Evolutionary conservation across 176 grass and related monocot genomes (phyloP), one percentile per base, ranked within the genome.

Genomic region (Lolium perenne): DNA sequence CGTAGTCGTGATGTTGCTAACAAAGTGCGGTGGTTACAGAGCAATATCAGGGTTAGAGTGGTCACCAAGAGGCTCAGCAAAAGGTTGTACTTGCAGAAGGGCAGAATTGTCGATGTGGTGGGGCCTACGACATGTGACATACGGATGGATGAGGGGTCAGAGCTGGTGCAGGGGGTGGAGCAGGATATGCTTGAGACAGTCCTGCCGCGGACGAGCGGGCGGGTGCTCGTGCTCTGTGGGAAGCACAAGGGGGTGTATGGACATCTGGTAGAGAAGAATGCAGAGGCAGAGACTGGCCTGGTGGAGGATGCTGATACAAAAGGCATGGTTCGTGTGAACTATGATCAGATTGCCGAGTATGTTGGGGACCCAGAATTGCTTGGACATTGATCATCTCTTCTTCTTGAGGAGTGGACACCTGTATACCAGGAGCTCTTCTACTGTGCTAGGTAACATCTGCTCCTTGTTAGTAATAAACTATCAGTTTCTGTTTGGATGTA

Each of bases 101-200:
- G 94, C 17, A 91, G 77, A 89, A 81, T 99, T 26, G 82, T 96
- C 0, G 97, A 99, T 88, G 97, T 99, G 9, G 92, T 99, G 11
- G 97, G 97, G 11, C 97, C 88, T 15, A 96, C 88, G 12, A 94
- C 82, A 7, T 99, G 94, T 10, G 94, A 99, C 79, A 88, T 96
- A 74, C 80, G 84, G 74, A 91, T 99, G 90, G 97, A 99, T 60
- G 94, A 90, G 26, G 91, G 84, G 4, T 81, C 59, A 1, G 88
- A 99, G 62, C 50, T 99, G 47, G 84, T 96, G 78, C 97, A 99
- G 47, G 94, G 90, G 32, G 90, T 99, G 35, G 94, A 96, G 60
- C 97, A 99, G 75, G 97, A 91, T 83, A 94, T 99, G 84, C 88
- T 99, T 0, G 97, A 99, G 80, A 99, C 97, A n/a, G 97, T 91